Evolutionary conservation across 805 yeast genomes (phyloP).

Genomic region (Cyberlindnera amylophila): DNA sequence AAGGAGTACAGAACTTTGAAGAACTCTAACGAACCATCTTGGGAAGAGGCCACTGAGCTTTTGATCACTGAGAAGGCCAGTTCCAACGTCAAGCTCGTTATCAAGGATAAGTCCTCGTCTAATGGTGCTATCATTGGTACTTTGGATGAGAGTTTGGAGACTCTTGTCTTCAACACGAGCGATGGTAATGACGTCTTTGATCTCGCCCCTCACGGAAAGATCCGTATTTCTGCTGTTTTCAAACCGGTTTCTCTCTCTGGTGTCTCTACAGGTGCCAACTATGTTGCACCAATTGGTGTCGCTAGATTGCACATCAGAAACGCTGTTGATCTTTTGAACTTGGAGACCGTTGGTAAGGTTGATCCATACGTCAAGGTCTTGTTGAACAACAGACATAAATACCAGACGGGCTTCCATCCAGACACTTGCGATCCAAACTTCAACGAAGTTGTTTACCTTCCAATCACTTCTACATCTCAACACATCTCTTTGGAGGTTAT

Average conservation of each 20-base stretch:
- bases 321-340: conserved; percentile 48
- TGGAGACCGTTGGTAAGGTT: conserved; percentile 67
- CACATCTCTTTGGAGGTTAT: conserved; percentile 52
- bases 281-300: conserved; percentile 63
- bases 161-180: conserved; percentile 41
- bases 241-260: conserved; percentile 63
- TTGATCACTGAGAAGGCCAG: conserved; percentile 57
- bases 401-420: conserved; percentile 50
- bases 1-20: conserved; percentile 58
- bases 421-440: conserved; percentile 55
- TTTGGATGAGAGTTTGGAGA: conserved; percentile 43
- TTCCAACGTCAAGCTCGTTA: conserved; percentile 50
- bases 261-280: conserved; percentile 42
- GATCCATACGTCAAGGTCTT: conserved; percentile 69
- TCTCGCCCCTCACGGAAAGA: conserved; percentile 49
- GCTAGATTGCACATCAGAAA: conserved; percentile 54
- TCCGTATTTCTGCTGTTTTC: conserved; percentile 60
- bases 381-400: conserved; percentile 54
- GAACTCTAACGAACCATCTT: conserved; percentile 68
- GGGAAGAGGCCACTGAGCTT: conserved; percentile 60
- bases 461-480: conserved; percentile 59
- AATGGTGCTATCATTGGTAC: conserved; percentile 48
- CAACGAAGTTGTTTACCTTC: conserved; percentile 55
- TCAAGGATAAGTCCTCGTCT: conserved; percentile 54
- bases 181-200: conserved; percentile 47